Evolutionary conservation across 2,329 filamentous ascomycete species (phyloP), one percentile per base, ranked within the genome.

Genomic region (Hypoxylon sp.): DNA sequence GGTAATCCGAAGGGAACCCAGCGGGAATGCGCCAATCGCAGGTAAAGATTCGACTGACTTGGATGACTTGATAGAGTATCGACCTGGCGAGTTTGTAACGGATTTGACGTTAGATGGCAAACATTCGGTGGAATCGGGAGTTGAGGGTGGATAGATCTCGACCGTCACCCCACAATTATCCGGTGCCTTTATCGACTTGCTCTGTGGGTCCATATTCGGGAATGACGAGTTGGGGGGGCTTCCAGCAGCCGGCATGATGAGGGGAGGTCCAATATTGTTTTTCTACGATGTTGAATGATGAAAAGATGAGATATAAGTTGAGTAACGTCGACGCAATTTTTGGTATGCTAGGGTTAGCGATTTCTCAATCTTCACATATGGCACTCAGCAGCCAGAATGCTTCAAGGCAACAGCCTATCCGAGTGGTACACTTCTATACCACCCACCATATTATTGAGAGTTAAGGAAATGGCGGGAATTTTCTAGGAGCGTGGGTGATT

Each of bases 41-140:
- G 74, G 67, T 14, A 80, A 73, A 10, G 74, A 76, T 7, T 70
- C 69, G 3, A 78, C 76, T 2, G 79, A 80, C 49, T 78, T 78
- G 14, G 67, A 62, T 10, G 78, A 77, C 52, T 74, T 76, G 6
- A 71, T 30, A 5, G 77, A 77, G 4, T 41, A 50, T 28, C 51
- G 48, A 10, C 60, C 52, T 17, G 71, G 34, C 17, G 60, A 52
- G 45, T 55, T 63, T 25, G 50, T 10, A 21, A 17, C 34, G 10
- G 69, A 61, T 59, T 28, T 55, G 28, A 23, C n/a, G 43, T 49
- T 56, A 7, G 58, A 25, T 25, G 49, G 36, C 41, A 51, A 60
- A 38, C n/a, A 45, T 36, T 60, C 41, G 53, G 19, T 48, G 38
- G 45, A 53, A 65, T 65, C 51, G 30, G 61, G 38, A 49, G 58